Conservation (phyloP, 2,329 filamentous ascomycete genomes). For the Colletotrichum simmondsii region DNA sequence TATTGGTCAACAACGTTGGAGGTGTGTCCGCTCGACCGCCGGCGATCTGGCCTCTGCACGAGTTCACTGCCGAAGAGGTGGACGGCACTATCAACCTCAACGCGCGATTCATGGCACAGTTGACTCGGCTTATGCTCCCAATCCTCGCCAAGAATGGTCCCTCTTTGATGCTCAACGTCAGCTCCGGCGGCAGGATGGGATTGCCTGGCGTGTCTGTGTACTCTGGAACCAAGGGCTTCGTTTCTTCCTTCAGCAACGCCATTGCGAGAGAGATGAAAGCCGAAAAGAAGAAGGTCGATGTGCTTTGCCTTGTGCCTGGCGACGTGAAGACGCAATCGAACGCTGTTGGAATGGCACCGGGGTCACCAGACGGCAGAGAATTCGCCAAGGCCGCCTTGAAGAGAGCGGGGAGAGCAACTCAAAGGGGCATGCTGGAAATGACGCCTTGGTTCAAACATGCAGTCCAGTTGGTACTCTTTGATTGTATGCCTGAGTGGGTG, state of each 20-base stretch:
- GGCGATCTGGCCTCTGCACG: constrained; percentile 40
- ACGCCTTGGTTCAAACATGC: constrained; percentile 30
- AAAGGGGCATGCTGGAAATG: constrained; percentile 38
- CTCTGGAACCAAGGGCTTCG: constrained; percentile 44
- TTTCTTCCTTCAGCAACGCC: constrained; percentile 40
- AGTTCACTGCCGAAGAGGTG: constrained; percentile 42
- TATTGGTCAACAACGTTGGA: constrained; percentile 49
- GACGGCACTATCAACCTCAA: constrained; percentile 45
- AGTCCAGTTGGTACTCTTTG: background rate
- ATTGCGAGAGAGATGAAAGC: constrained; percentile 43
- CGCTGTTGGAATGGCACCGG: too few relatives aligned
- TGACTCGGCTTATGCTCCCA: constrained; percentile 39
- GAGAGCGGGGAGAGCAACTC: constrained; percentile 39
- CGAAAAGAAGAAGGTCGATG: constrained; percentile 40
- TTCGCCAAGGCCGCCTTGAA: constrained; percentile 35
- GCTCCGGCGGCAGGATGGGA: constrained; percentile 39
- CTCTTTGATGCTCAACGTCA: constrained; percentile 44
- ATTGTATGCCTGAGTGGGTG: background rate
- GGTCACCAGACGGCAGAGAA: constrained; percentile 15
- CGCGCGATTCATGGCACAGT: constrained; percentile 47
- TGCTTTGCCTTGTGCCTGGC: constrained; percentile 41
- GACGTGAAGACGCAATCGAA: constrained; percentile 38
- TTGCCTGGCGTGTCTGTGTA: constrained; percentile 45
- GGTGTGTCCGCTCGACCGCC: constrained; percentile 40
- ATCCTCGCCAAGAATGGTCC: constrained; percentile 40